Percentiles rank a stretch among this genome's conserved stretches.
phyloP scores from a whole-genome alignment of 495 filamentous ascomycete genomes.

The Podospora tetraspora region DNA sequence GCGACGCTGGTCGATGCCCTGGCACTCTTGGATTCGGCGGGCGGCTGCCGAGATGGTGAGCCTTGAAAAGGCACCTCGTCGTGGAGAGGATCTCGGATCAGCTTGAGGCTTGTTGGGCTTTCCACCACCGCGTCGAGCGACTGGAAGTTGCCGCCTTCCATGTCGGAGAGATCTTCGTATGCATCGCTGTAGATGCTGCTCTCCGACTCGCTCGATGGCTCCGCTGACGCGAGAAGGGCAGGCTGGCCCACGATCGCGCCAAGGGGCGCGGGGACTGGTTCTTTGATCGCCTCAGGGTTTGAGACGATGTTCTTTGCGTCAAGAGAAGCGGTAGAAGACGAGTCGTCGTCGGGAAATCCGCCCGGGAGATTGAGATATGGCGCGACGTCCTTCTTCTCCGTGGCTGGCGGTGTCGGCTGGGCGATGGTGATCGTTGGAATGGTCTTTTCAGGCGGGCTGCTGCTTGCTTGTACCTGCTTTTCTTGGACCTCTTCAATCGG shows the following conservation, averaged over 20 bases:
- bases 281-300: not conserved
- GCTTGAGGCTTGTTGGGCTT: conserved; percentile 36
- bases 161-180: conserved; percentile 65
- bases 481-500: not conserved
- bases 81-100: not conserved
- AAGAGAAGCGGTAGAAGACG: conserved; percentile 19
- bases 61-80: conserved; percentile 2
- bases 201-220: conserved; percentile 31
- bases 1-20: conserved; percentile 13
- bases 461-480: conserved; percentile 9
- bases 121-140: conserved; percentile 83
- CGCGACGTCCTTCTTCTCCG: conserved; percentile 10
- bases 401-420: conserved; percentile 30
- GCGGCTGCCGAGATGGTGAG: conserved; percentile 9
- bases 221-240: not conserved
- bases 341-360: conserved; percentile 39
- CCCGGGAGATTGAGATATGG: conserved; percentile 40
- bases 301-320: not conserved
- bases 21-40: conserved; percentile 7
- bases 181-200: conserved; percentile 83
- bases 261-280: not conserved
- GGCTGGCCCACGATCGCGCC: not conserved
- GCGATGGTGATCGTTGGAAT: conserved; percentile 37
- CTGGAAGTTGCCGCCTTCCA: conserved; percentile 68
- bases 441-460: conserved; percentile 10